Base-by-base conservation (phyloP, 73 alveolate species). In the Stentor coeruleus region DNA sequence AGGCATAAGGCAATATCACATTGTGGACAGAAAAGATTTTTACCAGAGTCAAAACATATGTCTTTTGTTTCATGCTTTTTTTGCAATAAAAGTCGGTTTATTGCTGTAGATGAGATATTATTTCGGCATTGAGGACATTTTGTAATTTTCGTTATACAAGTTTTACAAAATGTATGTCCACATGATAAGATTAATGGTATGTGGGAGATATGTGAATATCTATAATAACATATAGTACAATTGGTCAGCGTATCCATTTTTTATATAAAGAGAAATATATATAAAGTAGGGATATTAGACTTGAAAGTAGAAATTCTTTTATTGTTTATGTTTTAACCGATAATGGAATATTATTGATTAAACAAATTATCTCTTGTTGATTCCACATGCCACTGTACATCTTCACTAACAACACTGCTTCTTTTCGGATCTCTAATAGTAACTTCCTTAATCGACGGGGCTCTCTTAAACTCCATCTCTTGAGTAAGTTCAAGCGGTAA, bases 131-230 rank as follows among this genome's bases (percentile, higher is more conserved):
- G 41, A 1, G 79, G 79, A 66, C 79, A 66, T 66, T 66, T 66
- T 20, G 79, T 20, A 14, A 66, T 66, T 33, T 66, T 20, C 1
- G 42, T 11, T 20, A 33, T 31, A 66, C 79, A 66, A 2, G 14
- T 33, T 66, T 66, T 66, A 40, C 79, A 66, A 66, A 66, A 66
- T 26, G 79, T 66, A 2, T 66, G 79, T 20, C 79, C 79, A 31
- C 79, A 66, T 20, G 36, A 26, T 1, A 66, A 15, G 36, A 66
- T 66, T 66, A 66, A 2, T 26, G 79, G 79, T 1, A 66, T 37
- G 37, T 66, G 79, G 1, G 11, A 20, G 14, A 11, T 20, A 26
- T 66, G 36, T 0, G 79, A 20, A 40, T 66, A 66, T 33, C 39
- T 66, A 11, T 26, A 26, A 66, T 66, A 66, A 2, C 79, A 66